Base-by-base conservation (phyloP, 2,329 filamentous ascomycete genomes). In the Penicillium crustosum region DNA sequence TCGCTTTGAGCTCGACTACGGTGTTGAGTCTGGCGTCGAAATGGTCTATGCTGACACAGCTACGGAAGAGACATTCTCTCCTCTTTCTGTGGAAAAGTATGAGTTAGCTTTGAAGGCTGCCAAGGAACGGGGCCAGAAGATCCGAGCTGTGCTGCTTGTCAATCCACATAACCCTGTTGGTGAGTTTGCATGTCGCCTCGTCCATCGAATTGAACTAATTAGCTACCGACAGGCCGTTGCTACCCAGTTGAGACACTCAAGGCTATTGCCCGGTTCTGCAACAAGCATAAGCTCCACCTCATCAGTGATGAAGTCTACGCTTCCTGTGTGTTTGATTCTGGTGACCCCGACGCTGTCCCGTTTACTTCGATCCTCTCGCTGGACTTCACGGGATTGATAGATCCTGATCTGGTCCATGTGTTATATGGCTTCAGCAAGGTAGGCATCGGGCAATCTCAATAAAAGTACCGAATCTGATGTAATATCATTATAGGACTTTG, bases 221-320 rank as follows among this genome's bases (percentile, higher is more conserved):
- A 5, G 1, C 9, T 49, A 74, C 27, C 60, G 60, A 1, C 60
- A 74, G 52, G 63, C 54, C 73, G 78, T 12, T 82, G 80, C 66
- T 82, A 81, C 60, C 63, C 79, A 4, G 68, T 68, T 3, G 65
- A 72, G 10, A 75, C 75, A 1, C 63, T 84, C 8, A 60, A 74
- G 1, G 75, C 71, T 7, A 72, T 83, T n/a, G 76, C 84, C 69
- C 63, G 66, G 8, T 72, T 85, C 49, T 84, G 82, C 62, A 69
- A 80, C 38, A 75, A 73, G 45, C 68, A 84, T 59, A 59, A 70
- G 1, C 71, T 85, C 12, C 82, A 86, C 62, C 72, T 85, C 29
- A 78, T 85, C 65, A 79, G 77, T 61, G 83, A 85, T 64, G 83
- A 86, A 64, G 77, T 86, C 15, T 85, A 86, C 63, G 83, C 81